Base-by-base conservation (phyloP, 495 filamentous ascomycete species). In the Venustampulla echinocandica region DNA sequence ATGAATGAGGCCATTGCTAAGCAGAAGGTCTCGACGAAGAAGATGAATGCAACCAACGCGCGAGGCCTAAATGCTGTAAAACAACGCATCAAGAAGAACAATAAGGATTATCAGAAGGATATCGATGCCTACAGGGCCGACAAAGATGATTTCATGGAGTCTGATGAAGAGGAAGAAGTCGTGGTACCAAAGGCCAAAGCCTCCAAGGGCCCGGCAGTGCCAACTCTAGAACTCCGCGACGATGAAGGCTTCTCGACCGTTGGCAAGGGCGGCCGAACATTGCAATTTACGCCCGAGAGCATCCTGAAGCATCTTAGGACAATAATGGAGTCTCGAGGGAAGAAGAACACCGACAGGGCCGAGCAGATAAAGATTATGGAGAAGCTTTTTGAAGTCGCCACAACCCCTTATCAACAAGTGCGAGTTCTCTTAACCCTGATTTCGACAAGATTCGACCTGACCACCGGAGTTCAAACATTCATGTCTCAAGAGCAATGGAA, bases 401-500 rank as follows among this genome's bases (percentile, higher is more conserved):
- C 75, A 49, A 88, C 80, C 25, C 86, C 92, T 20, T 99, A 99
- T 69, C 92, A 96, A 67, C 84, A 76, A 63, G 92, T 99, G 61
- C 85, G 92, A 50, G 84, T 97, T 39, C 84, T 96, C 42, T 70
- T 95, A 48, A 90, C 87, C 41, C 67, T 99, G 20, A 85, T 99
- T 54, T 90, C 92, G 24, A 94, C 93, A 42, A 78, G 92, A 37
- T 97, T 97, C 60, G 92, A 99, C 63, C 74, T 97, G 44, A 87
- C 86, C 25, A 80, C 87, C 25, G 86, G 90, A 13, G 73, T 76
- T 30, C 76, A 85, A 42, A 83, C 75, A 49, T 85, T 87, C 59
- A 97, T 99, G 93, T 80, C 87, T 28, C 73, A 87, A 39, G 92
- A 99, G 44, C 92, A 97, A 65, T 99, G 92, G 92, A 96, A 96